These are phyloP conservation scores for Penicillium diatomitis DNA, from an alignment of 495 filamentous ascomycete species.

Conservation along the genomic window DNA sequence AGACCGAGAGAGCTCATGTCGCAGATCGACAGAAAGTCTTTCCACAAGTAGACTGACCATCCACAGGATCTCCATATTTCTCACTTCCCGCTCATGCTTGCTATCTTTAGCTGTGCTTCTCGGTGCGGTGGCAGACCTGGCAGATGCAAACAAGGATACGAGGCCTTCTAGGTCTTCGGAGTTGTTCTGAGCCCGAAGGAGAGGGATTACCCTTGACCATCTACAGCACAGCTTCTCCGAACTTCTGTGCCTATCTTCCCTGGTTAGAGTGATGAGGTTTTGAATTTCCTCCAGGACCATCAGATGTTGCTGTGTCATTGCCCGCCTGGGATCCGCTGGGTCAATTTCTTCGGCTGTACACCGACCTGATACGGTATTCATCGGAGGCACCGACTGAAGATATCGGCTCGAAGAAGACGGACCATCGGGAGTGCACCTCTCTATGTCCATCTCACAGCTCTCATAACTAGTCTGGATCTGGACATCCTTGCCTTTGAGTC, in stretches of 20 bases:
- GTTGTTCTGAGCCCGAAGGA: background rate
- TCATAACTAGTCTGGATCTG: background rate
- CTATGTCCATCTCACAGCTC: background rate
- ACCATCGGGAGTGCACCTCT: too few species aligned
- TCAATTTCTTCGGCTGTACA: background rate
- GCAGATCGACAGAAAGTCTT: constrained; percentile 1
- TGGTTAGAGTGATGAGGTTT: background rate
- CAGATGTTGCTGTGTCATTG: background rate
- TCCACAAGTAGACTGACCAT: constrained; percentile 1
- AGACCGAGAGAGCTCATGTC: background rate
- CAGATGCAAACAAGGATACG: background rate
- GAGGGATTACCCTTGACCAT: background rate
- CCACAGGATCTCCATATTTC: constrained; percentile 4
- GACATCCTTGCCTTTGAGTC: background rate
- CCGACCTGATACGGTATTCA: too few species aligned
- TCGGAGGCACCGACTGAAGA: too few species aligned
- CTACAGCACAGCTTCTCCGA: background rate
- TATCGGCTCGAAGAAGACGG: too few species aligned
- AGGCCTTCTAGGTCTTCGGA: background rate
- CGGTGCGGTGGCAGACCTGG: background rate
- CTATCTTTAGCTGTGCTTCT: background rate
- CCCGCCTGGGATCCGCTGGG: background rate
- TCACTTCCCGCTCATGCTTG: background rate
- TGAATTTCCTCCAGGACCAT: background rate
- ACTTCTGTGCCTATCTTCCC: background rate